Conservation (phyloP, 2,329 filamentous ascomycete genomes). For the Claviceps sp. region DNA sequence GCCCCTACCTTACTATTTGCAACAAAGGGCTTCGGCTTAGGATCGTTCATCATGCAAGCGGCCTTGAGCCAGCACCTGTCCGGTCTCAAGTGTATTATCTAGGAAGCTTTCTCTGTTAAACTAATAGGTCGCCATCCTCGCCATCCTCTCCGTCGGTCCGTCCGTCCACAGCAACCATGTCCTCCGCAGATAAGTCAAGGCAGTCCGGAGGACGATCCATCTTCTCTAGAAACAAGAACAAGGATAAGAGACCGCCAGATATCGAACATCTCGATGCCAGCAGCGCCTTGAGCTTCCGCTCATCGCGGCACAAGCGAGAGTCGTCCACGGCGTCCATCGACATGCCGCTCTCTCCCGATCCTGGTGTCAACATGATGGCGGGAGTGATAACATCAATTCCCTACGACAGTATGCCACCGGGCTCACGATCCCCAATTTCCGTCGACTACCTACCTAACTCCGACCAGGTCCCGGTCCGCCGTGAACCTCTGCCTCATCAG, state of each 20-base stretch:
- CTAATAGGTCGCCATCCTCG: background rate
- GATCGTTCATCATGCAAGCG: conserved; percentile 24
- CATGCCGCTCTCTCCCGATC: conserved; percentile 47
- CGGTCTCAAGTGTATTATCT: conserved; percentile 21
- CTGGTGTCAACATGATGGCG: conserved; percentile 58
- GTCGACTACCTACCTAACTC: conserved; percentile 59
- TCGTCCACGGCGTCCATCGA: conserved; percentile 63
- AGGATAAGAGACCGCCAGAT: conserved; percentile 48
- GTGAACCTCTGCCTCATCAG: conserved; percentile 70
- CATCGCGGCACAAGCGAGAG: conserved; percentile 61
- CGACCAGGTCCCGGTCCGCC: conserved; percentile 48
- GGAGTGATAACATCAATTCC: conserved; percentile 81
- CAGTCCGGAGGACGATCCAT: conserved; percentile 67
- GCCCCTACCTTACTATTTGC: conserved; percentile 3
- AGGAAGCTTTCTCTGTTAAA: conserved; percentile 6
- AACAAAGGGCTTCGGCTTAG: conserved; percentile 7
- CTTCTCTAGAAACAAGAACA: conserved; percentile 82
- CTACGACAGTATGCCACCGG: conserved; percentile 57
- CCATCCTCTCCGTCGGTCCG: too few species aligned
- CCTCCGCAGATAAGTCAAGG: conserved; percentile 62
- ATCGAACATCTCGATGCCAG: conserved; percentile 46
- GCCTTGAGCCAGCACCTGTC: conserved; percentile 23
- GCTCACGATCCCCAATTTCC: conserved; percentile 55
- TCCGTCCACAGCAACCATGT: conserved; percentile 27
- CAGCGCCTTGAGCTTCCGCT: conserved; percentile 51